Conservation (phyloP, 169 alveolate genomes). For the Amoebophrya sp. region DNA sequence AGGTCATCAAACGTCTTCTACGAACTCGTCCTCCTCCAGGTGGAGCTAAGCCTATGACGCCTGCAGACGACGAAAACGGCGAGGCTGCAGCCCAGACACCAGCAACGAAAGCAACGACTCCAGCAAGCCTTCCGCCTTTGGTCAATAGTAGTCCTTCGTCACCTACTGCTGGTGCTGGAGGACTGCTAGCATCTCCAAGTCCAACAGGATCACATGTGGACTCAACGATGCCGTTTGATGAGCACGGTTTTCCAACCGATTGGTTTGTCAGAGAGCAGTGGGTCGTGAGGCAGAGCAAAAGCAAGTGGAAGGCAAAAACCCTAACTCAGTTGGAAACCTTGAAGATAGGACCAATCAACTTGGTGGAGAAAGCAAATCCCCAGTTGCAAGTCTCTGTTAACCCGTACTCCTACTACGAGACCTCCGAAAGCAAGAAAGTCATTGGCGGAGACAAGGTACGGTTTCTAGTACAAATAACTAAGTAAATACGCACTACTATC, state of each 20-base stretch:
- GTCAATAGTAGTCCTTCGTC: too few species aligned
- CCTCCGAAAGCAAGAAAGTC: not conserved
- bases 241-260: not conserved
- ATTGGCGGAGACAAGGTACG: not conserved
- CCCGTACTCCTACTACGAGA: not conserved
- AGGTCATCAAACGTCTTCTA: too few species aligned
- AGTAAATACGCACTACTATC: too few species aligned
- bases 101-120: too few species aligned
- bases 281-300: not conserved
- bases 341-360: not conserved
- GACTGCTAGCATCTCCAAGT: too few species aligned
- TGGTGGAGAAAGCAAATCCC: not conserved
- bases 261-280: not conserved
- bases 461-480: not conserved
- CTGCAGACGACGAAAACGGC: too few species aligned
- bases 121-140: too few species aligned
- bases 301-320: not conserved
- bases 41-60: too few species aligned
- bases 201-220: too few species aligned
- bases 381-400: not conserved
- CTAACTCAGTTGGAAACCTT: not conserved
- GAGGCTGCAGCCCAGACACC: too few species aligned
- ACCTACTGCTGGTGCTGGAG: too few species aligned
- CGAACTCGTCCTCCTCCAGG: too few species aligned
- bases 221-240: not conserved